Evolutionary conservation across 2,329 filamentous ascomycete genomes (phyloP), one percentile per base, ranked within the genome.

Genomic region (Trichophyton rubrum): DNA sequence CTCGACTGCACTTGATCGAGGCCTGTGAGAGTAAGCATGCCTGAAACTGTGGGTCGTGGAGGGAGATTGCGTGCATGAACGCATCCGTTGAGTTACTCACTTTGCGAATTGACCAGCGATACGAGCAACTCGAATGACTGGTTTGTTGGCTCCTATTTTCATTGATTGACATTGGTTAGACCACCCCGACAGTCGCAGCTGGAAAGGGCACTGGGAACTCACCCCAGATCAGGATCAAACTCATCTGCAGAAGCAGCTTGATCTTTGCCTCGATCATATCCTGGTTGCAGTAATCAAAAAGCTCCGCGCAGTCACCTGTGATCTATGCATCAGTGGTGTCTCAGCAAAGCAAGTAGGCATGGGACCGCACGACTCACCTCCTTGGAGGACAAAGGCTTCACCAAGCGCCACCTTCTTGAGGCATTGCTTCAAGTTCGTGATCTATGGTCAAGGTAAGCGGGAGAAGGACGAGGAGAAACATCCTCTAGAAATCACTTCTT

Each of bases 101-200:
- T 99, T 99, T 33, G 93, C 93, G 70, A 96, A 99, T 79, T 99
- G 93, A 2, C 93, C 93, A 11, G 93, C 93, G 85, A 97, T 96
- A 63, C 93, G 85, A 15, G 90, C 93, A 69, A 99, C 95, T 66
- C 93, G 85, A 56, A 99, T 90, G 3, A 99, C 90, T 4, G 89
- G 88, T 69, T 86, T 85, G 68, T 86, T 85, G 24, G 80, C 79
- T 41, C 77, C 75, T 77, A 56, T 20, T 30, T 30, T 1, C n/a
- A 9, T 45, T 17, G 33, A 38, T 38, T 13, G 33, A 38, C 33
- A 60, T 49, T 63, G 27, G 66, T 57, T 17, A 41, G n/a, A 17
- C 30, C 24, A 63, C 22, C 11, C 24, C 30, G 40, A 47, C 33
- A 43, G 40, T n/a, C 40, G 15, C 40, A 17, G n/a, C 9, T 41